phyloP scores from a whole-genome alignment of 164 flowering plant genomes.

The Pachysandra terminalis region DNA sequence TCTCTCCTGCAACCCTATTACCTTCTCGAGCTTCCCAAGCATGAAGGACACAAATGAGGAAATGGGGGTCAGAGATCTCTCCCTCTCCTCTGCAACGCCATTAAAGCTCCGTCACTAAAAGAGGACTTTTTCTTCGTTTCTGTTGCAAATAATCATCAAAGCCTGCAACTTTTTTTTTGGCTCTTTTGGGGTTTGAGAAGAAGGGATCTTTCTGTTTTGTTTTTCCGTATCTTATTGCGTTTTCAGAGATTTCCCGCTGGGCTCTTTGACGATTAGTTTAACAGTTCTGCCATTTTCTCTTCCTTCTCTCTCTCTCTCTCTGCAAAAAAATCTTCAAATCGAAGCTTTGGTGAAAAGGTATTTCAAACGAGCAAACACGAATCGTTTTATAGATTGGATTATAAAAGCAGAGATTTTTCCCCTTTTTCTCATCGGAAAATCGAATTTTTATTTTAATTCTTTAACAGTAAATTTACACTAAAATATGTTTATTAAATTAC shows the following conservation, averaged over 20 bases:
- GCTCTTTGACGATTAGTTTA: background rate
- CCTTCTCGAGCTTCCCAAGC: background rate
- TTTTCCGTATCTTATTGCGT: background rate
- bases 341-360: background rate
- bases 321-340: background rate
- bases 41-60: background rate
- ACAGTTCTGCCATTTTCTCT: background rate
- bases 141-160: background rate
- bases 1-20: background rate
- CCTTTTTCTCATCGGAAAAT: too few species aligned
- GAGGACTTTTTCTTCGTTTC: background rate
- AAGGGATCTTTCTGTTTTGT: constrained; percentile 11
- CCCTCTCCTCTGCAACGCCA: constrained; percentile 10
- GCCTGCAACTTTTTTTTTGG: constrained; percentile 14
- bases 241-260: background rate
- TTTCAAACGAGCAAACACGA: background rate
- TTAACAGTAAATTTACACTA: too few species aligned
- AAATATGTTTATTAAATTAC: too few species aligned
- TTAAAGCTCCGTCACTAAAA: constrained; percentile 7
- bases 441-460: too few species aligned
- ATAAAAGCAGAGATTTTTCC: too few species aligned
- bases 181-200: constrained; percentile 3
- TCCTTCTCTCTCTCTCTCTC: too few species aligned
- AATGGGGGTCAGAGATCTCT: background rate
- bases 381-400: too few species aligned